These are phyloP conservation scores for Kwoniella shivajii DNA, from an alignment of 1,284 basidiomycete genomes.

Conservation along the genomic window DNA sequence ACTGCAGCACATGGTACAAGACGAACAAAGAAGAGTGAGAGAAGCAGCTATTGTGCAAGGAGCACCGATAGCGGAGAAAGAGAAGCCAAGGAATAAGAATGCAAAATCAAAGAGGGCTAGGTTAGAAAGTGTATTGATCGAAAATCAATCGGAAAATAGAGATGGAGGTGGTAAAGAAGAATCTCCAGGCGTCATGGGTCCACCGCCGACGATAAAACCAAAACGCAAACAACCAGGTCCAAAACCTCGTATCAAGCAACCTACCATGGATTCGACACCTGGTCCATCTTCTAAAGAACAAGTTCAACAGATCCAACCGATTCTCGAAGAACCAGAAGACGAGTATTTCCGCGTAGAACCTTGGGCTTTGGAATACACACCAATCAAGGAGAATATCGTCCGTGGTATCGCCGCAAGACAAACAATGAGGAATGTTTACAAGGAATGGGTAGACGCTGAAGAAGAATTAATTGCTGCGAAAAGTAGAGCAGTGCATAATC, in stretches of 20 bases:
- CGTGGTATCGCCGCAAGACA: conserved; percentile 34
- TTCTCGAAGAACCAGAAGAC: conserved; percentile 36
- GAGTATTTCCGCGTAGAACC: conserved; percentile 44
- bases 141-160: conserved; percentile 16
- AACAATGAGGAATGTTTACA: conserved; percentile 38
- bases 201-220: conserved; percentile 27
- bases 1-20: conserved; percentile 23
- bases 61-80: background rate
- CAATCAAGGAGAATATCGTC: conserved; percentile 46
- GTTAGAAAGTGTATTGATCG: conserved; percentile 21
- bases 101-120: conserved; percentile 16
- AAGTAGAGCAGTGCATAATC: conserved; percentile 28
- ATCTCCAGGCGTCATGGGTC: conserved; percentile 32
- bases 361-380: conserved; percentile 53
- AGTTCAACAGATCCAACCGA: too few species aligned
- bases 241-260: conserved; percentile 27
- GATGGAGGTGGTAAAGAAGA: conserved; percentile 22
- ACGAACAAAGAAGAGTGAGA: conserved; percentile 5
- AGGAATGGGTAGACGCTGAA: conserved; percentile 47
- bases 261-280: conserved; percentile 19
- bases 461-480: conserved; percentile 23
- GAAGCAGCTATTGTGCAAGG: background rate
- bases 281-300: conserved; percentile 12
- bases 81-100: conserved; percentile 16
- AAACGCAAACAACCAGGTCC: conserved; percentile 20